Evolutionary conservation across 2,329 filamentous ascomycete genomes (phyloP), one percentile per base, ranked within the genome.

Genomic region (Thelonectria blattea): DNA sequence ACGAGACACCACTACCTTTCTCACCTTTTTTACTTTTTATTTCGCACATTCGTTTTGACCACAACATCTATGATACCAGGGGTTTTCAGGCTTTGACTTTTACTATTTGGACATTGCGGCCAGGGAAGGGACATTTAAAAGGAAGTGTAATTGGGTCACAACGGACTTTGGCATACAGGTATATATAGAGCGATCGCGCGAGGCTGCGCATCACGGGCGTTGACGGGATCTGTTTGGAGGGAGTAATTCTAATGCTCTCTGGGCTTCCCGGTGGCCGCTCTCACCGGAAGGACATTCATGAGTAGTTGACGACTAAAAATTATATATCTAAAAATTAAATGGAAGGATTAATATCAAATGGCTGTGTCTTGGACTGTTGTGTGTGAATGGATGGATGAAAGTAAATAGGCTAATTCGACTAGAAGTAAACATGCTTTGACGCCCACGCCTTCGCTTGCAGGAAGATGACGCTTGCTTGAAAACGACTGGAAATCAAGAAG

Each of bases 1-100:
- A 12, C 18, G 41, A 17, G 30, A 54, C 20, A 34, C 39, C 37
- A 61, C 27, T 56, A 60, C 52, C 24, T 63, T 64, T 52, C 63
- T 37, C 58, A 24, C 27, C n/a, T n/a, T 37, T 20, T 24, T 59
- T 53, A 34, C 27, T 58, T 58, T 56, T 27, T 60, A 37, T 58
- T 66, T 52, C 57, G 52, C 53, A 68, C 53, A 45, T 50, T 58
- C 60, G 41, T 65, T 66, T 61, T 51, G 56, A 56, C 52, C 43
- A 43, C 39, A 45, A 58, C 47, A 63, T 66, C 48, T 54, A 55
- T 65, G 69, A 72, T 72, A 72, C 68, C 66, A 71, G 54, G 64
- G 68, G 60, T 59, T 62, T n/a, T 63, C 47, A 70, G 47, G 60
- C 62, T 61, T 58, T 45, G 45, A 46, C 49, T 66, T 52, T 49